Evolutionary conservation across 2,329 filamentous ascomycete species (phyloP), one percentile per base, ranked within the genome.

Genomic region (Neonectria faginata): DNA sequence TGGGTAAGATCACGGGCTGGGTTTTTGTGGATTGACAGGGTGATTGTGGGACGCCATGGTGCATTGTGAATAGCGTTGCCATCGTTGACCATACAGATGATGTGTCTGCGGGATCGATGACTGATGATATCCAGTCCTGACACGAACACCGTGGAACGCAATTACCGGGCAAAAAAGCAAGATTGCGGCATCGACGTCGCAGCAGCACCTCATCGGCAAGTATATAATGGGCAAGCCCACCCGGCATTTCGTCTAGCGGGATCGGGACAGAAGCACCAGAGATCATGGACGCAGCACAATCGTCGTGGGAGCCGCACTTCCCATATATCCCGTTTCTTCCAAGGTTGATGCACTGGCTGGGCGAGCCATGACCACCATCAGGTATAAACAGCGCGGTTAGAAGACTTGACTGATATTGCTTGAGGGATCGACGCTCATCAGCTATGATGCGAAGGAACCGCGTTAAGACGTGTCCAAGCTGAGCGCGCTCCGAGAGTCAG

Each of bases 11-110:
- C 55, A 63, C 55, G 42, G 50, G 42, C 60, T 53, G 48, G 22
- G 41, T 51, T 55, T 51, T 54, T 33, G 70, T 70, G 70, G 70
- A 68, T 62, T 56, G 22, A 57, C 51, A 65, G 62, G 42, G 45
- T 60, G 57, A 16, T 27, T 42, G 62, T 64, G 62, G 62, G 57
- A 64, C 62, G 29, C 42, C 39, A 42, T 51, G 57, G 51, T 60
- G 52, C 51, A 55, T 60, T 57, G 45, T 39, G 57, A 64, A 60
- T 27, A 51, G 56, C 57, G 51, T 59, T 42, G 44, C 55, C 50
- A 55, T 55, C 33, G 55, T 62, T 51, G 55, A 47, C 60, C 60
- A 63, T 59, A 59, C 55, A 55, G 55, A 55, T 55, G 11, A 59
- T 55, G 60, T 51, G 60, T 36, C 50, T 54, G 44, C 48, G n/a